phyloP scores from a whole-genome alignment of 192 early-diverging fungal genomes.

The Haplosporangium gracile region DNA sequence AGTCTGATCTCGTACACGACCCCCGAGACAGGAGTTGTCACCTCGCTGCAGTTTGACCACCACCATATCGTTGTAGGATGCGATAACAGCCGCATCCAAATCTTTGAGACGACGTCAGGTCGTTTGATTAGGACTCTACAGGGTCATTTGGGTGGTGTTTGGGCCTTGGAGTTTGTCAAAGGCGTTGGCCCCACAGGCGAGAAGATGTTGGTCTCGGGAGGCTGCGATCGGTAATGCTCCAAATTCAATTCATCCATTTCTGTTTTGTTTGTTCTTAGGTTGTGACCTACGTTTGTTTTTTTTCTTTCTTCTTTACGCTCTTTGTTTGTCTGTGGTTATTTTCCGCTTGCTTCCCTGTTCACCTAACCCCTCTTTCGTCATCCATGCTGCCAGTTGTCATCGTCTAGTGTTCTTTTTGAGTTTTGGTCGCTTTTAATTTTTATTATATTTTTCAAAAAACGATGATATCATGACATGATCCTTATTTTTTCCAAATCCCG shows the following conservation, averaged over 20 bases:
- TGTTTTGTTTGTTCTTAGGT: slow-evolving; percentile 1
- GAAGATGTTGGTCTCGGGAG: slow-evolving; percentile 91
- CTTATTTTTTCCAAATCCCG: not conserved
- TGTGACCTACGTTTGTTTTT: not conserved
- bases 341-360: not conserved
- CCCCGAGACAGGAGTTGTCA: slow-evolving; percentile 79
- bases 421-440: not conserved
- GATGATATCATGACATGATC: not conserved
- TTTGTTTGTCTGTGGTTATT: not conserved
- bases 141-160: slow-evolving; percentile 95
- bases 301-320: not conserved
- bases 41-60: slow-evolving; percentile 95
- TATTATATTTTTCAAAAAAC: slow-evolving; percentile 5
- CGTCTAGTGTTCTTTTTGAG: slow-evolving; percentile 11
- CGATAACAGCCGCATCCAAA: slow-evolving; percentile 93
- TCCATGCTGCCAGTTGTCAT: slow-evolving; percentile 8
- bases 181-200: slow-evolving; percentile 64
- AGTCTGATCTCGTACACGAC: slow-evolving; percentile 55
- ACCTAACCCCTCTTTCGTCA: not conserved
- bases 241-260: not conserved
- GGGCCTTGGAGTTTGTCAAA: slow-evolving; percentile 93
- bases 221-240: slow-evolving; percentile 86
- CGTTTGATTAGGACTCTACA: slow-evolving; percentile 75
- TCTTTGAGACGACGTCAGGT: slow-evolving; percentile 90
- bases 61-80: slow-evolving; percentile 94